Base-by-base conservation (phyloP, 1,139 yeast species). In the Magnusiomyces tetraspermus region DNA sequence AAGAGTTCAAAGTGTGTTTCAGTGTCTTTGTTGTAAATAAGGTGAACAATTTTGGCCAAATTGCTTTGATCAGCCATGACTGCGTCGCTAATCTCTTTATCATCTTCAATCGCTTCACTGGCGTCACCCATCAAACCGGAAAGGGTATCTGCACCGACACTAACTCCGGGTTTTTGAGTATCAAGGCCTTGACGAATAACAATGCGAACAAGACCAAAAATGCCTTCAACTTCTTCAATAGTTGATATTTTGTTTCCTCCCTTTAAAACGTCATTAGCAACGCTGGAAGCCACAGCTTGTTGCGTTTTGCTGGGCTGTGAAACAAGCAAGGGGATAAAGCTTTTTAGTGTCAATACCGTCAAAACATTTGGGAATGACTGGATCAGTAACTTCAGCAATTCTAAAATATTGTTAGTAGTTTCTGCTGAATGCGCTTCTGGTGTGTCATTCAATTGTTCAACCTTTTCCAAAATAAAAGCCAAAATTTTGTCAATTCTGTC, bases 41-140 rank as follows among this genome's bases (percentile, higher is more conserved):
- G 71, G 60, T 83, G 90, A 3, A 87, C 71, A n/a, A 86, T 67
- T 60, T 83, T 83, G 44, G 92, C 81, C 15, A 90, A 67, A 54
- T 78, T 80, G 58, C 85, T 85, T 61, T 84, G 89, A 49, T 78
- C 80, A n/a, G 71, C 67, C 28, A 79, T 51, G 24, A 64, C 66
- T 21, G 64, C 67, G 23, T 58, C 59, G 38, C 63, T 63, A 5
- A 58, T 56, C 24, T 59, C 63, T 24, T 55, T 58, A 37, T 60
- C 65, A 42, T 51, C 50, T 22, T 41, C 51, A 2, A 40, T 36
- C 17, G 49, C 21, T 22, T 42, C 40, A 19, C 48, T 44, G 21
- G 50, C 19, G 21, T 54, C 59, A 22, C 53, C 55, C 48, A 52
- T 37, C 33, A 47, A 31, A 10, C 54, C 57, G 8, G 49, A 19